Evolutionary conservation across 495 filamentous ascomycete genomes (phyloP), one percentile per base, ranked within the genome.

Genomic region (Apiosordaria backusii): DNA sequence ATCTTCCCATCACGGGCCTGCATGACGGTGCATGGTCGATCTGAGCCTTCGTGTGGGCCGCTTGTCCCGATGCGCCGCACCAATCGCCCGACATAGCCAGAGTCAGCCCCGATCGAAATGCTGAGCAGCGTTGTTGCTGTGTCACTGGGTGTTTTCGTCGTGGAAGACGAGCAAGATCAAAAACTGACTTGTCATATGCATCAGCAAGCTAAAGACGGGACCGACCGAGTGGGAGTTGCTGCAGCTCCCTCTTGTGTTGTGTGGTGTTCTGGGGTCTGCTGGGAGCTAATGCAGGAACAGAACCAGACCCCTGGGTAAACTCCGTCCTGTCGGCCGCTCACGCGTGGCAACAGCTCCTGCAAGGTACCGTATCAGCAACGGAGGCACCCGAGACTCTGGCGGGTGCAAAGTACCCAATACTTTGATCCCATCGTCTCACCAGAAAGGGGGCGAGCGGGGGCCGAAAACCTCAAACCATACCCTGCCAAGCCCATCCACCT

Each of bases 231-330:
- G 60, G 52, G 18, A 22, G 22, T 25, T 22, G 22, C 21, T 40
- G 29, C 19, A 19, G 57, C 53, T 58, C 13, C 50, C 50, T 22
- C 50, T 54, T 54, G 21, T 18, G 9, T 4, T 66, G 15, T 55
- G 3, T 61, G 58, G 9, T 21, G 7, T 60, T 61, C 60, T 50
- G 26, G 60, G 60, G 16, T 65, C 27, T 29, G 26, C 59, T 57
- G 52, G 64, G 59, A 25, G 66, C 62, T 65, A 65, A 65, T 68
- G 62, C 66, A 65, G 66, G 66, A 58, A 65, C 21, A 53, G 50
- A 60, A 23, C 53, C 5, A 18, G 55, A 65, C 23, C 16, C n/a
- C 63, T 15, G 52, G n/a, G 21, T 29, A 25, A 18, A 21, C 58
- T 55, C 54, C 53, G 23, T 24, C 52, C 52, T 55, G 52, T 55